phyloP scores from a whole-genome alignment of 768 basidiomycete species.

The Lactarius psammicola region DNA sequence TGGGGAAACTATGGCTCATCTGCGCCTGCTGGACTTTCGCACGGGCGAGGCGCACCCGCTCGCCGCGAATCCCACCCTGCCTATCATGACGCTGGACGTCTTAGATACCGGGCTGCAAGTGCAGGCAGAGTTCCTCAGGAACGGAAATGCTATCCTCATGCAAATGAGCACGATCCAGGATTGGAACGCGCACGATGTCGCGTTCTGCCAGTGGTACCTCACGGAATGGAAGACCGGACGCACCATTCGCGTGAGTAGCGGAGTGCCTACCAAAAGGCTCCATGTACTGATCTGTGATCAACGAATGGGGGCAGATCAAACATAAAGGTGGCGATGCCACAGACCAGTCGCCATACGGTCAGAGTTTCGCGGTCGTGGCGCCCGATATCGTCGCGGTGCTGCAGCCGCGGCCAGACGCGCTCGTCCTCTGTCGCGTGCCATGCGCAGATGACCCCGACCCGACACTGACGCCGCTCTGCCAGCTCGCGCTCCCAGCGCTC shows the following conservation, averaged over 20 bases:
- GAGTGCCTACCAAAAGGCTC: background rate
- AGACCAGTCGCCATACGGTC: background rate
- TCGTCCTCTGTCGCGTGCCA: background rate
- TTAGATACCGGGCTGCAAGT: background rate
- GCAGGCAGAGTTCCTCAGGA: background rate
- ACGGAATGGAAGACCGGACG: slow-evolving; percentile 1
- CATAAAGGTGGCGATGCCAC: background rate
- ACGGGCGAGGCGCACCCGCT: background rate
- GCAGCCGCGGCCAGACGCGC: background rate
- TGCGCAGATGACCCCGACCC: background rate
- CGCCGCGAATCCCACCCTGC: background rate
- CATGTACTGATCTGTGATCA: background rate
- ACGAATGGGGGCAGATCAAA: background rate
- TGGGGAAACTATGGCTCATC: background rate
- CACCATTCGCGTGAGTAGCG: background rate
- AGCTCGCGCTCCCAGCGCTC: background rate
- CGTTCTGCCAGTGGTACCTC: background rate
- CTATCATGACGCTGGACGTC: background rate
- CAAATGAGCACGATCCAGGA: background rate
- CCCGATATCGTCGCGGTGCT: background rate
- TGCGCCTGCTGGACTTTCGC: background rate
- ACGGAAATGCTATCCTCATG: background rate
- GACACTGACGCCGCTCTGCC: slow-evolving; percentile 3
- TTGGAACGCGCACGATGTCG: background rate
- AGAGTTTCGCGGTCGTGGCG: slow-evolving; percentile 5